Evolutionary conservation across 2,329 filamentous ascomycete genomes (phyloP).

Genomic region (Fusarium cicatricum): DNA sequence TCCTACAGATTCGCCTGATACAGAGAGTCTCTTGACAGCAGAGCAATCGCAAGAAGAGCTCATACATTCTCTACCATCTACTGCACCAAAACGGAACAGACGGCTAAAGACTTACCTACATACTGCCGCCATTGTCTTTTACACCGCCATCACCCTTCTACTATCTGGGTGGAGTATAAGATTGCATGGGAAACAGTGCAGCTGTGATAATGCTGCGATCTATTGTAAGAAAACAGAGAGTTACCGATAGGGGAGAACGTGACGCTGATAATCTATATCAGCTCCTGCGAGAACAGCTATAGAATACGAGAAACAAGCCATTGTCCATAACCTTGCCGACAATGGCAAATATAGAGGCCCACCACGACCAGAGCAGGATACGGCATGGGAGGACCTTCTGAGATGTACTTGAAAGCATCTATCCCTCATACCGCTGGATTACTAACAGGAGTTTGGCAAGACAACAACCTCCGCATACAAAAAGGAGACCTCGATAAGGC

Average conservation of each 20-base stretch:
- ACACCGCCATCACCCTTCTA: not conserved
- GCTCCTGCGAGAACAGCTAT: not conserved
- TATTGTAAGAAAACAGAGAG: not conserved
- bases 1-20: not conserved
- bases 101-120: not conserved
- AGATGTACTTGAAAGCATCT: not conserved
- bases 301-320: not conserved
- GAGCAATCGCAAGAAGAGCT: not conserved
- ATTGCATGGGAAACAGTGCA: not conserved
- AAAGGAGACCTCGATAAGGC: conserved; percentile 4
- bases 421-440: not conserved
- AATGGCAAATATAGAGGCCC: conserved; percentile 4
- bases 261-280: not conserved
- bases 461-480: not conserved
- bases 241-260: not conserved
- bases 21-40: not conserved
- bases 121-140: not conserved
- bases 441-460: not conserved
- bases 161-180: not conserved
- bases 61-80: too few relatives aligned
- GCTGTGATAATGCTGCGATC: not conserved
- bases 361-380: conserved; percentile 9
- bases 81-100: not conserved
- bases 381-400: conserved; percentile 5
- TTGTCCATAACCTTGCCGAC: conserved; percentile 6